Base-by-base conservation (phyloP, 495 filamentous ascomycete species). In the Jackrogersella minutella region DNA sequence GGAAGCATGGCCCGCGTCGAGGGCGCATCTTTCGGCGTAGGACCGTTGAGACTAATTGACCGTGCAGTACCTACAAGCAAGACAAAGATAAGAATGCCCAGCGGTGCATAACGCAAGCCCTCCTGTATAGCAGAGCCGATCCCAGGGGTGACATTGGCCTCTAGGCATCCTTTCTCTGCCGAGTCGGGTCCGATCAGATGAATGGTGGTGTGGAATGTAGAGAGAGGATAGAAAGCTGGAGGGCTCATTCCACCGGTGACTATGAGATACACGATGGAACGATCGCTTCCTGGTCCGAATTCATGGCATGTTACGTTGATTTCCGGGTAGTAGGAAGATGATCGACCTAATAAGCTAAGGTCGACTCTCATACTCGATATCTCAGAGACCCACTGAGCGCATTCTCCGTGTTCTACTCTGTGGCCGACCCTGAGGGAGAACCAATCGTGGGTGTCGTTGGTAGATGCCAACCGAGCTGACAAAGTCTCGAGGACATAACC, bases 41-140 rank as follows among this genome's bases (percentile, higher is more conserved):
- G 8, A 16, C 22, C 17, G 17, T 19, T 43, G 1, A 16, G 11
- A 6, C 7, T 43, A 22, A 43, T 31, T 10, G 40, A 26, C 9
- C 39, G 59, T 5, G 17, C 31, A 16, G 47, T 14, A 14, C 59
- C 59, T 7, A 54, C 47, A 0, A 55, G 5, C 17, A 63, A 28
- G 14, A 63, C 50, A 16, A 63, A 53, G 10, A 55, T 14, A 36
- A 63, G 52, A 30, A 63, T 63, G 59, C 22, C 37, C 17, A 55
- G 24, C 2, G 59, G 36, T 10, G 39, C 50, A 28, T 63, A 63
- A 1, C 59, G 49, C 16, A 63, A 33, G 16, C 37, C 14, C 9
- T 49, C 47, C 22, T 46, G 31, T 19, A 55, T 17, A 11, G 22
- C 26, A 13, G 47, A 9, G 16, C 39, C 17, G 13, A 63, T 36